A percentile compares a stretch with the other conserved stretches of the same genome.
These are phyloP conservation scores for Phymatotrichopsis omnivora DNA, from an alignment of 2,329 filamentous ascomycete species.

Conservation along the genomic window DNA sequence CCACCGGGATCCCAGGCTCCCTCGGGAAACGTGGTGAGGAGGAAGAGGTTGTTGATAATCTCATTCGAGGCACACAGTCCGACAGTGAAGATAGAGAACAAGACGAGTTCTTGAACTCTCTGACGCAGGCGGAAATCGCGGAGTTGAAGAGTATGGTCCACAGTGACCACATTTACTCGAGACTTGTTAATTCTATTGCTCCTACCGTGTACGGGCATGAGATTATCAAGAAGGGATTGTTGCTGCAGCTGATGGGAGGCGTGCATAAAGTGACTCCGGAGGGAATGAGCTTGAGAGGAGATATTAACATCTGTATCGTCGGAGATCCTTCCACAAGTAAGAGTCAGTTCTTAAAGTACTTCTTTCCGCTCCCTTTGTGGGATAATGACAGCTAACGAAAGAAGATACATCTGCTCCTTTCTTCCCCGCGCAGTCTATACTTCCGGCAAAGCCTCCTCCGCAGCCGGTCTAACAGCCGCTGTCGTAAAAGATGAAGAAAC, in stretches of 20 bases:
- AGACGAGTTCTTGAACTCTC: constrained; percentile 71
- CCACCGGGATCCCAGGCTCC: constrained; percentile 61
- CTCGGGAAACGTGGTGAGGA: constrained; percentile 57
- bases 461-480: constrained; percentile 90
- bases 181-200: constrained; percentile 84
- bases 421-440: constrained; percentile 96
- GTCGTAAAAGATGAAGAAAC: constrained; percentile 98
- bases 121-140: constrained; percentile 78
- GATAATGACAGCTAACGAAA: neutral
- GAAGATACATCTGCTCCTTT: constrained; percentile 79
- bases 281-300: constrained; percentile 89
- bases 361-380: too few species aligned
- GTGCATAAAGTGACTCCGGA: constrained; percentile 85
- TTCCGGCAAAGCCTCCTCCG: constrained; percentile 92
- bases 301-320: constrained; percentile 98
- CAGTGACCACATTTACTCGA: constrained; percentile 86
- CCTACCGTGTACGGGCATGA: constrained; percentile 97
- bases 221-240: constrained; percentile 91
- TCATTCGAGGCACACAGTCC: constrained; percentile 64
- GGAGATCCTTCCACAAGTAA: constrained; percentile 96
- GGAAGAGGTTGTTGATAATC: constrained; percentile 32
- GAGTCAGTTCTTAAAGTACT: constrained; percentile 82
- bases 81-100: constrained; percentile 67
- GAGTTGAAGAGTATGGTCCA: constrained; percentile 91
- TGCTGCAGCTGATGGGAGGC: constrained; percentile 92